phyloP scores from a whole-genome alignment of 257 asterid species.

The Salvia splendens region DNA sequence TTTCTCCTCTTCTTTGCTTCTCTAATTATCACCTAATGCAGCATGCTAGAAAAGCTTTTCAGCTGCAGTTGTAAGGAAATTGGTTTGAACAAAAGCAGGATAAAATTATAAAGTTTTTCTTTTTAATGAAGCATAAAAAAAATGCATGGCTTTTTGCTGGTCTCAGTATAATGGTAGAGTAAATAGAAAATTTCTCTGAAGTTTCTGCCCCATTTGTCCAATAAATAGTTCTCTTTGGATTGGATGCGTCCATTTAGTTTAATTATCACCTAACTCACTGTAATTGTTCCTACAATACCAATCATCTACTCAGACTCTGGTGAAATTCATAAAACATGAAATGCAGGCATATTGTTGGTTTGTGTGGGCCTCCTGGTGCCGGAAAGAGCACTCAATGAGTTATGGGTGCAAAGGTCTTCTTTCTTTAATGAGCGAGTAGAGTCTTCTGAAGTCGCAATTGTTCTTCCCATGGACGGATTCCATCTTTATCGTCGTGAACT shows the following conservation, averaged over 20 bases:
- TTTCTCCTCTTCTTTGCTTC: neutral
- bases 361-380: slow-evolving; percentile 98
- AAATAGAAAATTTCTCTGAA: slow-evolving; percentile 2
- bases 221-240: slow-evolving; percentile 21
- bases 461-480: slow-evolving; percentile 97
- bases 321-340: slow-evolving; percentile 24
- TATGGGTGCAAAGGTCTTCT: slow-evolving; percentile 67
- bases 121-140: neutral
- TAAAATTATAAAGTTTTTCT: neutral
- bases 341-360: slow-evolving; percentile 80
- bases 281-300: slow-evolving; percentile 5
- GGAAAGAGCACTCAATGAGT: slow-evolving; percentile 87
- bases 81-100: neutral
- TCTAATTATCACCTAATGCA: slow-evolving; percentile 4
- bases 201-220: neutral
- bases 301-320: slow-evolving; percentile 19
- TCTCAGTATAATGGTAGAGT: neutral
- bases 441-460: slow-evolving; percentile 71
- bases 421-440: slow-evolving; percentile 75
- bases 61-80: slow-evolving; percentile 5
- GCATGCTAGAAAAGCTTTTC: slow-evolving; percentile 17
- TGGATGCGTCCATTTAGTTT: slow-evolving; percentile 8
- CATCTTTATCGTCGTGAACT: slow-evolving; percentile 92
- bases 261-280: slow-evolving; percentile 19
- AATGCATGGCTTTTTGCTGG: slow-evolving; percentile 9